Evolutionary conservation across 1,139 yeast species (phyloP).

Genomic region (Suhomyces guaymorum): DNA sequence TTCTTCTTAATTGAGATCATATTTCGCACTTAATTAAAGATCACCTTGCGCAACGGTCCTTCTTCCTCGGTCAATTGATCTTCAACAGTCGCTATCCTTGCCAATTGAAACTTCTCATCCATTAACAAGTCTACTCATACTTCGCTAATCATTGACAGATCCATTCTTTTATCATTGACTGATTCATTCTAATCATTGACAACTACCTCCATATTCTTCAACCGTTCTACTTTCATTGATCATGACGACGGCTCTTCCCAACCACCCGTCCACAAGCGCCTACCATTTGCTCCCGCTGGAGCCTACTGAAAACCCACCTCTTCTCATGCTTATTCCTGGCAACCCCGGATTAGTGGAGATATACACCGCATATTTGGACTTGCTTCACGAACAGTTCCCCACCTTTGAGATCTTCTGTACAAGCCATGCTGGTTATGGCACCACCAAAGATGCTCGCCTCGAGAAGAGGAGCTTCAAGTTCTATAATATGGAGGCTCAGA

Average conservation of each 20-base stretch:
- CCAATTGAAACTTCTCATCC: no score
- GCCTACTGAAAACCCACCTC: slow-evolving; percentile 6
- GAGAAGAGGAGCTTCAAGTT: slow-evolving; percentile 15
- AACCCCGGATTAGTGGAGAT: slow-evolving; percentile 67
- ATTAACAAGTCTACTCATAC: no score
- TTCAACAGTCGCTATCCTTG: no score
- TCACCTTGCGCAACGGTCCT: no score
- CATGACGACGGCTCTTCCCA: slow-evolving; percentile 7
- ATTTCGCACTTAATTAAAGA: no score
- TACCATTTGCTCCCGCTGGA: slow-evolving; percentile 23
- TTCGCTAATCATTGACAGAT: no score
- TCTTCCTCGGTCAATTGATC: no score
- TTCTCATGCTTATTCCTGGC: slow-evolving; percentile 60
- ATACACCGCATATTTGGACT: slow-evolving; percentile 51
- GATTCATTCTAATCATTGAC: no score
- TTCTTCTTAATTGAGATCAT: no score
- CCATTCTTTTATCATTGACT: no score
- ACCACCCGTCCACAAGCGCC: slow-evolving; percentile 29
- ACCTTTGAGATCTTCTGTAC: slow-evolving; percentile 51
- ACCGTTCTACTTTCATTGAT: no score
- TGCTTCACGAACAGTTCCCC: slow-evolving; percentile 46
- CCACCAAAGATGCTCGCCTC: slow-evolving; percentile 27
- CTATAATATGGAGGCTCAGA: slow-evolving; percentile 50
- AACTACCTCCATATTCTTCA: no score
- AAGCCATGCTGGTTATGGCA: slow-evolving; percentile 56